Base-by-base conservation (phyloP, 164 flowering plant genomes). In the Santalum album region DNA sequence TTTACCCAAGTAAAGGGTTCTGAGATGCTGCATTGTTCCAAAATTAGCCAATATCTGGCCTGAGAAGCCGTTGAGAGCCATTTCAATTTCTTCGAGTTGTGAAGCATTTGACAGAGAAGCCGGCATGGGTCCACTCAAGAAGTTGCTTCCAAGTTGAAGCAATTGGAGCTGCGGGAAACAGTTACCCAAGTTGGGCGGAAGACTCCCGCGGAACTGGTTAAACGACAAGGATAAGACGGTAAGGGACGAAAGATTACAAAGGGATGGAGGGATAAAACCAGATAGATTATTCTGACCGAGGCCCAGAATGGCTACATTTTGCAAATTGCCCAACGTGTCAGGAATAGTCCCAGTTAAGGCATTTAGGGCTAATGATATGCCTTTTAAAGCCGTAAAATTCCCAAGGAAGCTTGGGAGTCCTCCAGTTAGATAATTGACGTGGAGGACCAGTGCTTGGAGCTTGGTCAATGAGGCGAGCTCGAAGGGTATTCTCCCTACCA, bases 201-300 rank as follows among this genome's bases (percentile, higher is more conserved):
- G 44, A 10, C 45, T 43, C 22, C 87, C 87, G 56, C 49, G 50
- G 1, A 81, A 40, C 12, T 55, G 15, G 53, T 81, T 81, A 6
- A 65, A 52, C 25, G 74, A 61, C 19, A 81, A 11, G 14, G 59
- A 67, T n/a, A 78, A 55, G 12, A 17, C 2, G 3, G 38, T 53
- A 7, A 82, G 36, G 1, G 78, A 76, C 7, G 89, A 68, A 35
- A 76, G 42, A 62, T 80, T 82, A 58, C 61, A 82, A 1, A 82
- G 23, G 1, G 78, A 55, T 0, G 68, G 7, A 5, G 88, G 82
- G 24, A 82, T 38, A 0, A 50, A 43, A 0, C 88, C 88, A 29
- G 34, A 29, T 4, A 29, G 34, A 9, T 29, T 29, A 9, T 29
- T 29, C 9, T 4, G 6, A 29, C 34, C 34, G 4, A 29, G 34